Conservation (phyloP, 345 rosid genomes). For the Gossypium turneri region DNA sequence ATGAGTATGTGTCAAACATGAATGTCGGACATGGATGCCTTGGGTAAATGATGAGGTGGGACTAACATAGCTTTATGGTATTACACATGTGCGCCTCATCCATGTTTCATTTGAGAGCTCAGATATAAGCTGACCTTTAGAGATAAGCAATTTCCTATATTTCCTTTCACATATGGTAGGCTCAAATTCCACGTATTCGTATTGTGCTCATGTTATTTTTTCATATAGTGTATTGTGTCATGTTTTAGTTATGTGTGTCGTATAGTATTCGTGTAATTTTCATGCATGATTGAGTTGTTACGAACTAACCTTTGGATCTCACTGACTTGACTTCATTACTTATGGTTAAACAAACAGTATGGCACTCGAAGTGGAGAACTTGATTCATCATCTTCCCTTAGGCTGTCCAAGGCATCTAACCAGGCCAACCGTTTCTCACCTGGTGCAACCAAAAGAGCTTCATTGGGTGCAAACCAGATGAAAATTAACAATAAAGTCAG, state of each 20-base stretch:
- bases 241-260: background rate
- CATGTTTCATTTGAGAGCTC: constrained; percentile 1
- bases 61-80: background rate
- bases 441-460: constrained; percentile 23
- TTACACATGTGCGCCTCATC: background rate
- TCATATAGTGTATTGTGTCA: too few species aligned
- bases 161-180: background rate
- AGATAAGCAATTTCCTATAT: background rate
- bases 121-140: background rate
- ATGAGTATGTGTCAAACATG: background rate
- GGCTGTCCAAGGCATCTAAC: constrained; percentile 22
- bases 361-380: constrained; percentile 13
- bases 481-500: constrained; percentile 23
- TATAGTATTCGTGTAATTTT: background rate
- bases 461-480: constrained; percentile 22
- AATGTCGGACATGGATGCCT: too few species aligned
- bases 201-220: background rate
- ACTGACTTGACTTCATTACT: constrained; percentile 14
- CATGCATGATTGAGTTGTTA: background rate
- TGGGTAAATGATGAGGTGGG: too few species aligned
- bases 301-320: too few species aligned
- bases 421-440: constrained; percentile 11
- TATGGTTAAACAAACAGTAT: constrained; percentile 21
- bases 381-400: constrained; percentile 18
- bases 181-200: background rate